Conservation (phyloP, 345 rosid species). For the Hibiscus syriacus region DNA sequence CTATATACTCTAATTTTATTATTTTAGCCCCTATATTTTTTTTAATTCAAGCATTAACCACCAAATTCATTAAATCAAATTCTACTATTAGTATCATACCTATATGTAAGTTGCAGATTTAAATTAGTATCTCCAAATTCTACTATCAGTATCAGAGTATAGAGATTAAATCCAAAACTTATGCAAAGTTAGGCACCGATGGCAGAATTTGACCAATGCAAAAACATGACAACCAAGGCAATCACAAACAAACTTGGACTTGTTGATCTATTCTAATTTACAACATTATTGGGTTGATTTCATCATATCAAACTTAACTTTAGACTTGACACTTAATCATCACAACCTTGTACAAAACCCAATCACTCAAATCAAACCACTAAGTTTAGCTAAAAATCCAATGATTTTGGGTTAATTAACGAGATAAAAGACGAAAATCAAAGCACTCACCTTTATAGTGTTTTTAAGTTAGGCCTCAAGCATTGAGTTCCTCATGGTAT, state of each 20-base stretch:
- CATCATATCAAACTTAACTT: not conserved
- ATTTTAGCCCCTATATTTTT: too few relatives aligned
- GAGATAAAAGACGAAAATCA: not conserved
- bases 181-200: too few relatives aligned
- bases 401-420: not conserved
- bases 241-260: not conserved
- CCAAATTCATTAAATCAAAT: too few relatives aligned
- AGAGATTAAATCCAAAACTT: too few relatives aligned
- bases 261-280: not conserved
- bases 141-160: too few relatives aligned
- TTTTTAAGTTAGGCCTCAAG: slow-evolving; percentile 5
- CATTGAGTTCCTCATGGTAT: not conserved
- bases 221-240: not conserved
- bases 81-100: too few relatives aligned
- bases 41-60: too few relatives aligned
- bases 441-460: not conserved
- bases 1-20: too few relatives aligned
- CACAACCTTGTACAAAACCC: not conserved
- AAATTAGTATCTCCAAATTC: too few relatives aligned
- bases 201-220: too few relatives aligned
- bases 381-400: not conserved
- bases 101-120: too few relatives aligned
- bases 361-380: not conserved
- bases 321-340: not conserved
- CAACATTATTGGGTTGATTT: not conserved